Percentiles rank a stretch among this genome's conserved stretches.
phyloP scores from a whole-genome alignment of 352 stramenopile genomes.

The Pythium rishiriense region DNA sequence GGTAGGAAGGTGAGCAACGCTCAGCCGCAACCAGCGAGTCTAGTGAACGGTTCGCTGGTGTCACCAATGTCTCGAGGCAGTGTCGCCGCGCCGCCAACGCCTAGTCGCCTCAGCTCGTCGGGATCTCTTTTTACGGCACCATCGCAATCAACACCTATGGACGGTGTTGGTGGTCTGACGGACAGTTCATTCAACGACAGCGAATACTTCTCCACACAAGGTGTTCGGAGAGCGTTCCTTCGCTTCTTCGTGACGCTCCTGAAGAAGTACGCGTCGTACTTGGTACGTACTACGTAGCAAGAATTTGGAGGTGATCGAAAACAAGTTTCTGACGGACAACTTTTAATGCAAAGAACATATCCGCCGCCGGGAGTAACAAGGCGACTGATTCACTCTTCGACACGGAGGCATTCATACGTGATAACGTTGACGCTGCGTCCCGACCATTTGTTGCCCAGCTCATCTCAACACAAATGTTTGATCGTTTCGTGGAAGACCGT shows the following conservation, averaged over 20 bases:
- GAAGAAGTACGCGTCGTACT: constrained; percentile 76
- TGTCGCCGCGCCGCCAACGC: constrained; percentile 18
- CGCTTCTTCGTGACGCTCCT: constrained; percentile 82
- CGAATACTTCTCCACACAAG: constrained; percentile 66
- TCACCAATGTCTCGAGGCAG: constrained; percentile 31
- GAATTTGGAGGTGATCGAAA: not conserved
- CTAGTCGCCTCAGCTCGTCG: constrained; percentile 35
- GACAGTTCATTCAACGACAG: constrained; percentile 73
- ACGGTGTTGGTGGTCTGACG: constrained; percentile 45
- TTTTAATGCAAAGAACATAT: constrained; percentile 1
- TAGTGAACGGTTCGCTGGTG: constrained; percentile 11
- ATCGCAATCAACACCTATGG: constrained; percentile 22
- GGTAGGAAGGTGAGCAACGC: constrained; percentile 50
- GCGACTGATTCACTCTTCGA: constrained; percentile 53
- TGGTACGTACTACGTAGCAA: constrained; percentile 40
- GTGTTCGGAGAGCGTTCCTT: constrained; percentile 70
- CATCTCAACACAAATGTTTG: constrained; percentile 81
- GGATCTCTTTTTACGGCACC: constrained; percentile 24
- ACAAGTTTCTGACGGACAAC: not conserved
- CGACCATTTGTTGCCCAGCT: constrained; percentile 63
- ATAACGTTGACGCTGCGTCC: constrained; percentile 62
- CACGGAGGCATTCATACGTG: constrained; percentile 60
- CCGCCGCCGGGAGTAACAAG: constrained; percentile 33
- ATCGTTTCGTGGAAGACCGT: constrained; percentile 82
- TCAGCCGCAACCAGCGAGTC: constrained; percentile 34